Percentiles rank a stretch among this genome's conserved stretches.
Evolutionary conservation across 495 filamentous ascomycete species (phyloP).

Genomic region (Rusavskia elegans): DNA sequence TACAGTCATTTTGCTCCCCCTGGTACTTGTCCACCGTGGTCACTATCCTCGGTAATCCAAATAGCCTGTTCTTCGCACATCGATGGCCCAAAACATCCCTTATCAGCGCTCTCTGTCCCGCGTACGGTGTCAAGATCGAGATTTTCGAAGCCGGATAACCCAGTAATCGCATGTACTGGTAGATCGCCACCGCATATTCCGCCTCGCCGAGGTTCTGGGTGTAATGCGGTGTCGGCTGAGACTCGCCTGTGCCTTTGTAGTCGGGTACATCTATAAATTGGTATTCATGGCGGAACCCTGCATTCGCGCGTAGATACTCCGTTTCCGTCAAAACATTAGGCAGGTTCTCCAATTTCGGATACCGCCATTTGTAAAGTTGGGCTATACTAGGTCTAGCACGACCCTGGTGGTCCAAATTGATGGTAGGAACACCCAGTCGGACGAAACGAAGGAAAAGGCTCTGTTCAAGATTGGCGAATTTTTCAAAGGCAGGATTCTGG

Average conservation of each 20-base stretch:
- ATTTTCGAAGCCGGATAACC: conserved; percentile 90
- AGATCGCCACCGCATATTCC: conserved; percentile 90
- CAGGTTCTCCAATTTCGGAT: conserved; percentile 63
- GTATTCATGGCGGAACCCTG: conserved; percentile 84
- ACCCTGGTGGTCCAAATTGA: conserved; percentile 85
- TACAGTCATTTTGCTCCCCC: conserved; percentile 98
- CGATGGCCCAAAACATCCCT: conserved; percentile 76
- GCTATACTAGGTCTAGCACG: conserved; percentile 76
- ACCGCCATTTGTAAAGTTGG: conserved; percentile 86
- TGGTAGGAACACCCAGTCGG: conserved; percentile 74
- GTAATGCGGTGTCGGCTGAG: conserved; percentile 87
- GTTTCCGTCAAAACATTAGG: conserved; percentile 47
- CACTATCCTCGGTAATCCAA: conserved; percentile 80
- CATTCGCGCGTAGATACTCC: conserved; percentile 73
- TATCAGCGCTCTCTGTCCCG: conserved; percentile 85
- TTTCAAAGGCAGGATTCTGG: conserved; percentile 87
- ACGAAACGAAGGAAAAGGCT: conserved; percentile 85
- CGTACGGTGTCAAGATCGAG: conserved; percentile 83
- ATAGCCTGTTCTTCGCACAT: conserved; percentile 67
- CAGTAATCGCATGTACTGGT: conserved; percentile 92
- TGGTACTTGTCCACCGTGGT: conserved; percentile 97
- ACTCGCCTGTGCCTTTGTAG: conserved; percentile 82
- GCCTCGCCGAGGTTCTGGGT: conserved; percentile 95
- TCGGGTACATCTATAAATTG: conserved; percentile 95
- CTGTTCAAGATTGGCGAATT: conserved; percentile 93